Evolutionary conservation across 306 rosid species (phyloP), one percentile per base, ranked within the genome.

Genomic region (Hylodesmum podocarpum): DNA sequence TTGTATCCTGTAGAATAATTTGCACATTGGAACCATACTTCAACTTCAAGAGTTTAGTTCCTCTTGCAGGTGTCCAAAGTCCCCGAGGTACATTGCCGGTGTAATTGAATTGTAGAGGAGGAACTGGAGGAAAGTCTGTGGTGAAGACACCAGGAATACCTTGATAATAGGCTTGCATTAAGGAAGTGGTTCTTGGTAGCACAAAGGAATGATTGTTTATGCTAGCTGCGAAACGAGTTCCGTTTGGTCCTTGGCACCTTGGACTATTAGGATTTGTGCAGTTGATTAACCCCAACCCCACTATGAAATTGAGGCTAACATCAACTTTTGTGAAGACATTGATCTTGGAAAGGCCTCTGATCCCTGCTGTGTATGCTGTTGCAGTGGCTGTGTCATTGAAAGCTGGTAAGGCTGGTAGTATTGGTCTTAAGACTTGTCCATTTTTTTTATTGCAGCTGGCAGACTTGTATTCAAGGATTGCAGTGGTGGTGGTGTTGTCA

Each of bases 241-340:
- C 96, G n/a, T 92, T 95, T 21, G 97, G 99, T 65, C 97, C 97
- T 84, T 95, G 97, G 80, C 99, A 95, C 15, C 96, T 84, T 5
- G 96, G 97, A 82, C 90, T 90, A 61, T 90, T 95, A 9, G 90
- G 99, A 40, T 78, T 83, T 8, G 97, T 86, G 86, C 99, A 95
- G 79, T 89, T 89, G 83, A 79, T 92, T 5, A 95, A 78, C 53
- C 98, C 98, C 55, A 95, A 80, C 8, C 98, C 93, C 9, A 92
- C 97, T 3, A 74, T 55, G 86, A 90, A 89, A 51, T 70, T 51
- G 4, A 95, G 84, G 75, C 55, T 85, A 65, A 86, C 86, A 67
- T 95, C 86, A 43, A 88, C 55, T 0, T 76, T 63, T 12, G 0
- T 80, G 5, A 90, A 91, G 24, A 90, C 90, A 0, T 74, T 65